phyloP scores from a whole-genome alignment of 371 early-diverging fungal genomes.

The Rhizopus arrhizus region DNA sequence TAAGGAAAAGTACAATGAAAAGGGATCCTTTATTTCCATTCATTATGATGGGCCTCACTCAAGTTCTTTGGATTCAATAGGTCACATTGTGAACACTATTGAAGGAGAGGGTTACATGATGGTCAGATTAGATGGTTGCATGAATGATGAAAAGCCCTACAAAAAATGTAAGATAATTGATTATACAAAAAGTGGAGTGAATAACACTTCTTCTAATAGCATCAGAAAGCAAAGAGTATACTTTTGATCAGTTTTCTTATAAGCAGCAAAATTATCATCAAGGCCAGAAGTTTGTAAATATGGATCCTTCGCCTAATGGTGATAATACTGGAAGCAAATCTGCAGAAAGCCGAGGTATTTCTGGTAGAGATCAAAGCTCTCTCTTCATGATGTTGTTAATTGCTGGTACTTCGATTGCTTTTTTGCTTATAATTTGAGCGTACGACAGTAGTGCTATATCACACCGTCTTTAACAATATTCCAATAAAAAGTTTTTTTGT shows the following conservation, averaged over 20 bases:
- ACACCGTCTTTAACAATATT: too few species aligned
- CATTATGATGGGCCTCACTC: conserved; percentile 63
- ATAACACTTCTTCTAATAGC: conserved; percentile 5
- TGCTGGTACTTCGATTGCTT: too few species aligned
- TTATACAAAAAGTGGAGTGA: conserved; percentile 1
- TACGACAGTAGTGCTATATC: too few species aligned
- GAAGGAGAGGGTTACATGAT: conserved; percentile 57
- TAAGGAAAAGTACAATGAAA: conserved; percentile 46
- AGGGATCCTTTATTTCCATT: conserved; percentile 56
- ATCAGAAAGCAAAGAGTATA: conserved; percentile 31
- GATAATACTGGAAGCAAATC: not conserved
- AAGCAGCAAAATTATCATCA: conserved; percentile 51
- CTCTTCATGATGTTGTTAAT: not conserved
- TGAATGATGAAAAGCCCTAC: conserved; percentile 57
- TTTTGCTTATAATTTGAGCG: too few species aligned
- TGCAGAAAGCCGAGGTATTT: not conserved
- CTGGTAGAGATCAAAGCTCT: not conserved
- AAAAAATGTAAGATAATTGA: conserved; percentile 36
- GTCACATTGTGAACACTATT: conserved; percentile 52
- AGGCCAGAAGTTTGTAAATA: conserved; percentile 33
- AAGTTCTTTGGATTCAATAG: conserved; percentile 49
- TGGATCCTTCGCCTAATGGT: not conserved
- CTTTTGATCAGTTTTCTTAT: conserved; percentile 52
- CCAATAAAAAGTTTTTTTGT: too few species aligned
- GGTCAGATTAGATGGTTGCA: conserved; percentile 61